Percentiles rank a stretch among this genome's conserved stretches.
phyloP scores from a whole-genome alignment of 805 yeast genomes.

The Zygoascus tannicola region DNA sequence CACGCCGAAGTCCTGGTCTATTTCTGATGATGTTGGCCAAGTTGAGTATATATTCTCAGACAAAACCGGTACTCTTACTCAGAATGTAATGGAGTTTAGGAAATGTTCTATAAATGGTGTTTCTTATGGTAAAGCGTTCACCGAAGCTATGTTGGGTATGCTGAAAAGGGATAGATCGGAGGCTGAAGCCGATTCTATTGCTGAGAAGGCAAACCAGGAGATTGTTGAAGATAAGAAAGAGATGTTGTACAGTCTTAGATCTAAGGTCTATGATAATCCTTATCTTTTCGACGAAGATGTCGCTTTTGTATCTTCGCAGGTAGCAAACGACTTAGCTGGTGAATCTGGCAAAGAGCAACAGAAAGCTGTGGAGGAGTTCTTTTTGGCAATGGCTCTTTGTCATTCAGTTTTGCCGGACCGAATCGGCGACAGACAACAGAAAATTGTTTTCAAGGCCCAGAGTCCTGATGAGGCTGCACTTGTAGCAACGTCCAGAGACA shows the following conservation, averaged over 20 bases:
- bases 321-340: slow-evolving; percentile 43
- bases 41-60: slow-evolving; percentile 75
- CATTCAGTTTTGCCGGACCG: slow-evolving; percentile 64
- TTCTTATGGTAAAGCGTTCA: slow-evolving; percentile 64
- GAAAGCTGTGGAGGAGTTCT: slow-evolving; percentile 45
- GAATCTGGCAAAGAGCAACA: slow-evolving; percentile 35
- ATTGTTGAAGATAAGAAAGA: slow-evolving; percentile 36
- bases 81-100: slow-evolving; percentile 73
- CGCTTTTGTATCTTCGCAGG: slow-evolving; percentile 53
- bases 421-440: slow-evolving; percentile 26
- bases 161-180: slow-evolving; percentile 56
- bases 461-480: slow-evolving; percentile 80
- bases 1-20: slow-evolving; percentile 73
- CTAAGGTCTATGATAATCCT: slow-evolving; percentile 32
- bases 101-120: slow-evolving; percentile 63
- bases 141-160: slow-evolving; percentile 68
- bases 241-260: slow-evolving; percentile 41
- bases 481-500: slow-evolving; percentile 65
- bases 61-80: slow-evolving; percentile 78
- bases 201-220: slow-evolving; percentile 31
- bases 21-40: slow-evolving; percentile 78
- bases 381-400: slow-evolving; percentile 60
- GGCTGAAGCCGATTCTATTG: slow-evolving; percentile 36
- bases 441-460: slow-evolving; percentile 58
- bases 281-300: slow-evolving; percentile 41